Percentiles rank a stretch among this genome's conserved stretches.
These are phyloP conservation scores for Leptomonas pyrrhocoris DNA, from an alignment of 208 protist genomes.

Conservation along the genomic window DNA sequence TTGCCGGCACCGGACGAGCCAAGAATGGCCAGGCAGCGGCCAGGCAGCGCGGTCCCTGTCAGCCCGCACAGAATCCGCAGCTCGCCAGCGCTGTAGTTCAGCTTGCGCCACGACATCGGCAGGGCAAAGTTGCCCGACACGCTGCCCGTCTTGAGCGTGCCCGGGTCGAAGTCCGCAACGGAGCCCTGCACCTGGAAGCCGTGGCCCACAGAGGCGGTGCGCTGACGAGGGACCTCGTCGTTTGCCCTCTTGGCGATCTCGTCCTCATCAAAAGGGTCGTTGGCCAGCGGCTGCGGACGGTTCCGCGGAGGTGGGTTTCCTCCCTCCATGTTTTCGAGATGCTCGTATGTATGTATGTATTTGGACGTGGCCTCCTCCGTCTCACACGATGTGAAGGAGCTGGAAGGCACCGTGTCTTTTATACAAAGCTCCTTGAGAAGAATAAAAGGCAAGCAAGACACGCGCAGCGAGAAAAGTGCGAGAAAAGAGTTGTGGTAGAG, in stretches of 20 bases:
- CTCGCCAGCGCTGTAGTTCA: constrained; percentile 57
- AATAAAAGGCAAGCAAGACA: too few relatives aligned
- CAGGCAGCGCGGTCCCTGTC: constrained; percentile 73
- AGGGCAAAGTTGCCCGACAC: constrained; percentile 51
- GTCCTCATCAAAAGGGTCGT: constrained; percentile 6
- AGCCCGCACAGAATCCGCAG: constrained; percentile 66
- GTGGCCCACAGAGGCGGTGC: constrained; percentile 8
- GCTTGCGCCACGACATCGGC: constrained; percentile 73
- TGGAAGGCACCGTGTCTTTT: too few relatives aligned
- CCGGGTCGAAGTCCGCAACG: constrained; percentile 49
- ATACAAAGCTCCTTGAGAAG: too few relatives aligned
- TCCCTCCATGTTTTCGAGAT: background rate
- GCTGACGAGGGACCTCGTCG: background rate
- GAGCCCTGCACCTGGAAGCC: constrained; percentile 49
- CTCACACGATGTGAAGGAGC: too few relatives aligned
- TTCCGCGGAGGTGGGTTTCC: background rate
- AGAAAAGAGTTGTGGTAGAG: too few relatives aligned
- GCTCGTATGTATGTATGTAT: background rate
- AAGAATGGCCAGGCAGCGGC: constrained; percentile 81
- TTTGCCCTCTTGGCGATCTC: background rate
- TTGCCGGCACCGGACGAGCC: constrained; percentile 87
- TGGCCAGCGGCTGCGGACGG: background rate
- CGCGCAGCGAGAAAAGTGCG: too few relatives aligned
- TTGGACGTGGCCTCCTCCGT: too few relatives aligned
- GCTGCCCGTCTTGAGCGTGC: constrained; percentile 34